Evolutionary conservation across 371 early-diverging fungal species (phyloP), one percentile per base, ranked within the genome.

Genomic region (Mortierella sp.): DNA sequence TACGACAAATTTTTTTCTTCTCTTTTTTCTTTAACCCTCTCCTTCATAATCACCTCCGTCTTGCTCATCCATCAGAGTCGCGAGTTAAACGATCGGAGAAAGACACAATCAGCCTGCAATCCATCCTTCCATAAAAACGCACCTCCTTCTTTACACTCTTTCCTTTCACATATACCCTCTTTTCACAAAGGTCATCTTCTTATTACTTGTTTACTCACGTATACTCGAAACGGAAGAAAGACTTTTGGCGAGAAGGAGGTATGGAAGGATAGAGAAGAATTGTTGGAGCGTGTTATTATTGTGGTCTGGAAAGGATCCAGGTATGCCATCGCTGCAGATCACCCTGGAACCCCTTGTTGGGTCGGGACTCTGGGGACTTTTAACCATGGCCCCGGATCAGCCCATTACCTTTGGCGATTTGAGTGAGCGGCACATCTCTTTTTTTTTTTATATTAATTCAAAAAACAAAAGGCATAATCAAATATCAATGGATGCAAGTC

Each of bases 321-420:
- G 84, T 68, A 80, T 78, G 72, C 63, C 84, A 75, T 78, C 41
- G 80, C 83, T 83, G 83, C 84, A 80, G 81, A 84, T 84, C 84
- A 70, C 73, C 76, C 78, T 80, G 81, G 83, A 60, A 79, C 63
- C 38, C 21, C 51, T 21, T 21, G 6, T 48, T 11, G 48, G 51
- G 51, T 75, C 78, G 76, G 83, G 80, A 76, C 83, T 79, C 79
- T 76, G 76, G 79, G 76, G 83, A 79, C 78, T 73, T 60, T 75
- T 78, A 81, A 82, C 83, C 83, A 82, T 82, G 83, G 83, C 83
- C 72, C 79, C 46, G 76, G 83, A 83, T 74, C 80, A 76, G 41
- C 80, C 79, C 74, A 83, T 83, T 70, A 79, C 80, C 83, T 83
- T 83, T 83, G 83, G 80, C 77, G 83, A 83, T 83, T 83, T 83